Evolutionary conservation across 2,329 filamentous ascomycete species (phyloP).

Genomic region (Monosporascus sp.): DNA sequence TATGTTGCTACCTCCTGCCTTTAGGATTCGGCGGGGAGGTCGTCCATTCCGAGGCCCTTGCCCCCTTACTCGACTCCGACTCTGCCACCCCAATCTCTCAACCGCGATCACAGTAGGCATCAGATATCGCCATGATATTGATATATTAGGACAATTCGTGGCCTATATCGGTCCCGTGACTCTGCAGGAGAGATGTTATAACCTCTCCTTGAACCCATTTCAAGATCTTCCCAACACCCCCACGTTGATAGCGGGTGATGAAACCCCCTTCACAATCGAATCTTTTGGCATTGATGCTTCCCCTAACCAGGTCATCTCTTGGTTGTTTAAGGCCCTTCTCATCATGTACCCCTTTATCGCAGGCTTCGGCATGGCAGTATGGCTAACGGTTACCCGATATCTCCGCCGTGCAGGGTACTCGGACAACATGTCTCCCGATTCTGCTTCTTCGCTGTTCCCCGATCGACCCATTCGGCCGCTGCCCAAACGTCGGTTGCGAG

Average conservation of each 20-base stretch:
- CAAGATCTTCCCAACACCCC: background rate
- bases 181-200: too few species aligned
- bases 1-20: slow-evolving; percentile 13
- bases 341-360: slow-evolving; percentile 17
- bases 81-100: background rate
- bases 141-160: background rate
- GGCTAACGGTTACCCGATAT: slow-evolving; percentile 26
- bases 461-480: slow-evolving; percentile 90
- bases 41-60: background rate
- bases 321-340: background rate
- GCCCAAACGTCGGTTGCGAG: slow-evolving; percentile 81
- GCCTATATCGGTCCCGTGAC: too few species aligned
- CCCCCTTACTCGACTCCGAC: background rate
- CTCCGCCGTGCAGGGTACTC: slow-evolving; percentile 34
- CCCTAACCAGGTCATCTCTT: background rate
- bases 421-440: slow-evolving; percentile 64
- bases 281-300: slow-evolving; percentile 1
- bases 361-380: slow-evolving; percentile 17
- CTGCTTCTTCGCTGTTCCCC: slow-evolving; percentile 74
- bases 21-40: background rate
- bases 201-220: too few species aligned
- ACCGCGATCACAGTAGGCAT: background rate
- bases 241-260: background rate
- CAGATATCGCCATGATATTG: background rate
- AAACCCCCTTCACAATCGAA: background rate